These are phyloP conservation scores for Eremothecium coryli DNA, from an alignment of 1,139 yeast genomes.

Conservation along the genomic window DNA sequence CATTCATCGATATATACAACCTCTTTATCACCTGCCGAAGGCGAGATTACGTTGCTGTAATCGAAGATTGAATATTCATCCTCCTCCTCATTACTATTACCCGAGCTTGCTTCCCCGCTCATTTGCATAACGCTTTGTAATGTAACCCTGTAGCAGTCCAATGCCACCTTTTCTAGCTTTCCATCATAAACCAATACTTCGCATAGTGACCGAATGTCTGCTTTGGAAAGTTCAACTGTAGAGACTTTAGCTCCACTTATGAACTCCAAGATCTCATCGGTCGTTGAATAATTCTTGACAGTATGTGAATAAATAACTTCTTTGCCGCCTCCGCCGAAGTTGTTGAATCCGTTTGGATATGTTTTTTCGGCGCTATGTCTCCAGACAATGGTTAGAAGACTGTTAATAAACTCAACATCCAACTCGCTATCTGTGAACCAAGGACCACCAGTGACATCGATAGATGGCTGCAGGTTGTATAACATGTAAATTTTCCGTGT, in stretches of 20 bases:
- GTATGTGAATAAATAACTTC: slow-evolving; percentile 43
- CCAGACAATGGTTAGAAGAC: slow-evolving; percentile 79
- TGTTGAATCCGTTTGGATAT: slow-evolving; percentile 58
- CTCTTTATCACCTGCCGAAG: slow-evolving; percentile 29
- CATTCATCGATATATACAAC: slow-evolving; percentile 36
- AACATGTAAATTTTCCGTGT: slow-evolving; percentile 95
- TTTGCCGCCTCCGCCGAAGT: slow-evolving; percentile 20
- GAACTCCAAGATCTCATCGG: slow-evolving; percentile 66
- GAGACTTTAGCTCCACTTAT: slow-evolving; percentile 70
- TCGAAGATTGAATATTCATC: slow-evolving; percentile 34
- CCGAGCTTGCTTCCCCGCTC: slow-evolving; percentile 17
- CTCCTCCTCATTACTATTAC: slow-evolving; percentile 14
- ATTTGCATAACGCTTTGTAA: slow-evolving; percentile 39
- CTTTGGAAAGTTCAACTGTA: slow-evolving; percentile 63
- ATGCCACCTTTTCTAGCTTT: slow-evolving; percentile 55
- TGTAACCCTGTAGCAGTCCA: slow-evolving; percentile 50
- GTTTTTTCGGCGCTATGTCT: slow-evolving; percentile 68
- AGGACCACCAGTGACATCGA: slow-evolving; percentile 97
- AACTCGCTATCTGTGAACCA: slow-evolving; percentile 97
- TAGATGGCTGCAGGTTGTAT: slow-evolving; percentile 83
- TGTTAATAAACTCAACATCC: slow-evolving; percentile 87
- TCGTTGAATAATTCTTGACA: slow-evolving; percentile 56
- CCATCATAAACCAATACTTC: slow-evolving; percentile 85
- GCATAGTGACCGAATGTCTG: slow-evolving; percentile 74
- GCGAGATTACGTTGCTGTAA: slow-evolving; percentile 28